Evolutionary conservation across 305 asterid genomes (phyloP), one percentile per base, ranked within the genome.

Genomic region (Fraxinus baroniana): DNA sequence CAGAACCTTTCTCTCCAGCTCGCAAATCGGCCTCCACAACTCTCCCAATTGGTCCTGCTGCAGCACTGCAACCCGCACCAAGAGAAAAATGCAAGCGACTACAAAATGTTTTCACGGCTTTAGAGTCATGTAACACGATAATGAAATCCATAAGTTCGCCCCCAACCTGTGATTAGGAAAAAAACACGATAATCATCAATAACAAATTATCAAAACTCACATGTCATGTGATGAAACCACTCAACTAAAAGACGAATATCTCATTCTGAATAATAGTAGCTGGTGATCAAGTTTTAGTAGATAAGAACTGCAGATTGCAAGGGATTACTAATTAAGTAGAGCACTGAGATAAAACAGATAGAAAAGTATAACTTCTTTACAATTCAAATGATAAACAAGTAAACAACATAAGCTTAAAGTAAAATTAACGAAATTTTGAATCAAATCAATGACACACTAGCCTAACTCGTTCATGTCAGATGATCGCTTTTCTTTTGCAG

Each of bases 61-160:
- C 98, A 88, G 95, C 99, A 91, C 99, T 96, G 87, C 98, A 94
- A 80, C 99, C 99, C 36, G 99, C 99, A 80, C 99, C 99, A 79
- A 96, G 95, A 88, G 99, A 94, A 88, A 94, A 91, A 78, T 91
- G 94, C 91, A 91, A 80, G 82, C 98, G 97, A 79, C 98, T 93
- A 87, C 98, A 96, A 86, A 96, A 96, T 76, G 99, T 94, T 86
- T 92, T 94, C 85, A 96, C 99, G 46, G 98, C 98, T 83, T 90
- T 92, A 66, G 89, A 74, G 86, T 93, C 97, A 83, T 92, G 99
- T 76, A 96, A 88, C 86, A 96, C 99, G 84, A 96, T 89, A 73
- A 96, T 93, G 93, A 96, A 93, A 91, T 96, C 99, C 92, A 92
- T 89, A 80, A 96, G 96, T 88, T 96, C 99, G 76, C 97, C 98